Base-by-base conservation (phyloP, 2,329 filamentous ascomycete genomes). In the Xylaria hypoxylon region DNA sequence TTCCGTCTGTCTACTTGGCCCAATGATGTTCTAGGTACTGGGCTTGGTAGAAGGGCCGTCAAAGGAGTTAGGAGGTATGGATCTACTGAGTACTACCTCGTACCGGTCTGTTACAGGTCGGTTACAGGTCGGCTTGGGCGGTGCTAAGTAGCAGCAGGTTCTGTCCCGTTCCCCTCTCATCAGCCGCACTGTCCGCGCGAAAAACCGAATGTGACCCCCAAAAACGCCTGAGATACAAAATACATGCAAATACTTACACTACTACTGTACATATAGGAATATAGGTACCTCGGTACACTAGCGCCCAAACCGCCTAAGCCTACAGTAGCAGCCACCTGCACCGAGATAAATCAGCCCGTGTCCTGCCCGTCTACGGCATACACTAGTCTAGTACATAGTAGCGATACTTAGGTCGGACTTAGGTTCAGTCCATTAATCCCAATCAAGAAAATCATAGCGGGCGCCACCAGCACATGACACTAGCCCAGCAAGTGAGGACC, bases 101-200 rank as follows among this genome's bases (percentile, higher is more conserved):
- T 33, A 33, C 31, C 31, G 31, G 31, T 33, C 31, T 7, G 31
- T 33, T 33, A 10, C 31, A 8, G 31, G 31, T 38, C 10, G 35
- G 35, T 53, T 17, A 33, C 59, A 42, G 40, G 52, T 58, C 60
- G 60, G 59, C 59, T 55, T 53, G 17, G 53, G 59, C 64, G 64
- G n/a, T n/a, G n/a, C n/a, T n/a, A n/a, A n/a, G n/a, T n/a, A n/a
- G 64, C 59, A 59, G 17, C 28, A 28, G 17, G 47, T 31, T 33
- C 26, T 24, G 4, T 2, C 11, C 10, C 17, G 11, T 45, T 47
- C 42, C 15, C 51, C 22, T 45, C 19, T 40, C 31, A 55, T 66
- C 64, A 67, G 64, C 61, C 64, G 64, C 64, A 67, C 61, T 64
- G 60, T 64, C 38, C 47, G 42, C 28, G 28, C 47, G 13, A 59